Base-by-base conservation (phyloP, 2,329 filamentous ascomycete genomes). In the Fusarium citri region DNA sequence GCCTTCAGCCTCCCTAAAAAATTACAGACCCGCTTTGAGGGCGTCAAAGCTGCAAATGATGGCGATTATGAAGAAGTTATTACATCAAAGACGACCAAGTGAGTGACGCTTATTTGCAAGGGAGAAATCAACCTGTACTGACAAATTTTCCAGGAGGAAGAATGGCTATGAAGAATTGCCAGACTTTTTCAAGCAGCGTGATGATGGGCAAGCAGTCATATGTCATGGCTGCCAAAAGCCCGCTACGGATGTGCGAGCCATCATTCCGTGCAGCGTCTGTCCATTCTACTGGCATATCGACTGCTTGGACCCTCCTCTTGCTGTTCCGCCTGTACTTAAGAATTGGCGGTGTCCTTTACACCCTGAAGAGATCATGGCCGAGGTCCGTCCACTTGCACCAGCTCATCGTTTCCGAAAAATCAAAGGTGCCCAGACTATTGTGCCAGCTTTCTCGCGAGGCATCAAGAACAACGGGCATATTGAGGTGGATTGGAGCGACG, bases 291-390 rank as follows among this genome's bases (percentile, higher is more conserved):
- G 94, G 92, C 96, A 99, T 82, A 84, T 97, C 54, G 95, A 98
- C 80, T 99, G 96, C 80, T 83, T 97, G 18, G 91, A 97, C 76
- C 93, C 94, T 28, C 94, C 95, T 34, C 82, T 94, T 76, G 89
- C 94, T 34, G 89, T 92, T 58, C 92, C 94, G 41, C 94, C 94
- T 14, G 86, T 89, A 53, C 85, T 91, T 54, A 89, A 91, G 75
- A 91, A 90, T 58, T 99, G 94, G 93, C 91, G 90, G 80, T 99
- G 96, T 77, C 95, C 95, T 51, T 89, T 92, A 69, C 96, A 99
- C 78, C 85, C 92, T 43, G 93, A 96, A 55, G 90, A 95, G 68
- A 86, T 94, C 59, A 84, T 97, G 60, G 82, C 82, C 30, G 82
- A 86, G 48, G 81, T 91, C 22, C 88, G 90, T 11, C 80, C 83